phyloP scores from a whole-genome alignment of 495 filamentous ascomycete species.

The Terfezia claveryi region DNA sequence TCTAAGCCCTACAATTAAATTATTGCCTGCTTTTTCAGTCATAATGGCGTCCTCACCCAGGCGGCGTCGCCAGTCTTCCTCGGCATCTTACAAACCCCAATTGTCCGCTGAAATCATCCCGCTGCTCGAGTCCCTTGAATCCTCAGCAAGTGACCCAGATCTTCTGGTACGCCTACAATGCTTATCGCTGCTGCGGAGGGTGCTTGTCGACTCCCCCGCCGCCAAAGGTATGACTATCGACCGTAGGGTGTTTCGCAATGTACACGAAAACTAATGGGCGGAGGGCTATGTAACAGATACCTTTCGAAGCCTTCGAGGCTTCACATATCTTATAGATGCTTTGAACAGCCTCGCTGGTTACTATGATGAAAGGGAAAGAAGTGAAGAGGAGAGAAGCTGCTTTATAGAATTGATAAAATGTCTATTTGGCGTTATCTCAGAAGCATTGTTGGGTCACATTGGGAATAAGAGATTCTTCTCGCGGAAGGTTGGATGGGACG shows the following conservation, averaged over 20 bases:
- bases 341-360: slow-evolving; percentile 45
- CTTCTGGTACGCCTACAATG: slow-evolving; percentile 18
- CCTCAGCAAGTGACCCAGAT: slow-evolving; percentile 13
- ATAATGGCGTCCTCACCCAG: slow-evolving; percentile 3
- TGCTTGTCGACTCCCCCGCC: slow-evolving; percentile 18
- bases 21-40: slow-evolving; percentile 4
- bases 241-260: slow-evolving; percentile 18
- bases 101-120: slow-evolving; percentile 18
- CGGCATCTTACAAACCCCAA: slow-evolving; percentile 14
- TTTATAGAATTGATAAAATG: slow-evolving; percentile 50
- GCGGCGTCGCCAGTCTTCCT: slow-evolving; percentile 16
- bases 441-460: slow-evolving; percentile 54
- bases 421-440: slow-evolving; percentile 46
- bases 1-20: background rate
- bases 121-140: slow-evolving; percentile 18
- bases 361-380: slow-evolving; percentile 41
- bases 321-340: slow-evolving; percentile 47
- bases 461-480: slow-evolving; percentile 75
- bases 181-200: slow-evolving; percentile 17
- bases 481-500: slow-evolving; percentile 51
- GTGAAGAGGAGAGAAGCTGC: slow-evolving; percentile 34
- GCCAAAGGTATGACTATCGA: slow-evolving; percentile 14
- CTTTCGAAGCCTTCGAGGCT: slow-evolving; percentile 65
- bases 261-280: slow-evolving; percentile 20
- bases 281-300: slow-evolving; percentile 35